Percentiles rank a stretch among this genome's conserved stretches.
phyloP scores from a whole-genome alignment of 495 filamentous ascomycete species.

The Penicillium paxilli region DNA sequence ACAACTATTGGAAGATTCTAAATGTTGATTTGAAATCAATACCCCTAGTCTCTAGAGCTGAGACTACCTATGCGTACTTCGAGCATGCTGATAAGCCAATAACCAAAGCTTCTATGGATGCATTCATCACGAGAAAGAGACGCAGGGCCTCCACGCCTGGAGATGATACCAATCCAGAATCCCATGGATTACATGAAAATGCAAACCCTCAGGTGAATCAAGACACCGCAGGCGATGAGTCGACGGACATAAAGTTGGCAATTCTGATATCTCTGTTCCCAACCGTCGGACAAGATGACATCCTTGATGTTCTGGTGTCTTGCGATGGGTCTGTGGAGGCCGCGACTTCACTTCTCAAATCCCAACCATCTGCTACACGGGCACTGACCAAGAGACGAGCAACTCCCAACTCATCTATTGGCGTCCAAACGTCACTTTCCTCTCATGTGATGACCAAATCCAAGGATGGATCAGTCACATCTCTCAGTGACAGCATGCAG shows the following conservation, averaged over 20 bases:
- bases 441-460: slow-evolving; percentile 44
- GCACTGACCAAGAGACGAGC: slow-evolving; percentile 31
- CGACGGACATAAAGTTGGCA: slow-evolving; percentile 87
- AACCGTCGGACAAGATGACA: slow-evolving; percentile 55
- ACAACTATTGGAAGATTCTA: neutral
- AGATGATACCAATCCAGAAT: neutral
- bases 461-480: slow-evolving; percentile 23
- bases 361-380: slow-evolving; percentile 15
- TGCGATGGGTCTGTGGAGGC: slow-evolving; percentile 73
- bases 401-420: slow-evolving; percentile 16
- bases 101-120: slow-evolving; percentile 48
- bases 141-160: slow-evolving; percentile 30
- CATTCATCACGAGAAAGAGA: slow-evolving; percentile 55
- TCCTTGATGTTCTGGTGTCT: slow-evolving; percentile 77
- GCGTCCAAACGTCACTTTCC: slow-evolving; percentile 39
- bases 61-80: neutral
- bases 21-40: neutral
- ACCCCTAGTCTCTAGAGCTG: neutral
- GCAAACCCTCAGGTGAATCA: neutral
- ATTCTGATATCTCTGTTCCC: slow-evolving; percentile 77
- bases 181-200: neutral
- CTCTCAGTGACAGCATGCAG: slow-evolving; percentile 41
- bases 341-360: slow-evolving; percentile 53
- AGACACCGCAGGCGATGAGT: slow-evolving; percentile 55
- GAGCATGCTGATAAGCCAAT: neutral